A percentile compares a stretch with the other conserved stretches of the same genome.
Evolutionary conservation across 176 grass and related monocot species (phyloP).

Genomic region (Oryza rufipogon): DNA sequence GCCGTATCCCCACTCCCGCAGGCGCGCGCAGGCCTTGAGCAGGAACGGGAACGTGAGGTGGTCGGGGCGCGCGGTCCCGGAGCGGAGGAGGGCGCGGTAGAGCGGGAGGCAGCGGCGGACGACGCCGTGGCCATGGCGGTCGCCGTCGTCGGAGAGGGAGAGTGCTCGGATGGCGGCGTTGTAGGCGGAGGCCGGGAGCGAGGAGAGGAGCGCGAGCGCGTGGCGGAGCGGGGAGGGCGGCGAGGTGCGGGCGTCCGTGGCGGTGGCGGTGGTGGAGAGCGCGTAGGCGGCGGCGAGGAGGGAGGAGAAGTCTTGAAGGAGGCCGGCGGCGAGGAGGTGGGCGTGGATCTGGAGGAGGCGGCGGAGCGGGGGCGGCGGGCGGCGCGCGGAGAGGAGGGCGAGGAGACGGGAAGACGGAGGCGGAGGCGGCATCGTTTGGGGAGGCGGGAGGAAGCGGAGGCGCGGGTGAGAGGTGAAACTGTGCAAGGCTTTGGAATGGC

Average conservation of each 20-base stretch:
- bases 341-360: not conserved
- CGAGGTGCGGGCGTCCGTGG: not conserved
- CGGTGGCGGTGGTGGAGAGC: not conserved
- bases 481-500: too few relatives aligned
- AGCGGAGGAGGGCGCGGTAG: conserved; percentile 42
- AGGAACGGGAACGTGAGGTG: conserved; percentile 69
- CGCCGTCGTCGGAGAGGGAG: not conserved
- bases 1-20: conserved; percentile 31
- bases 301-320: not conserved
- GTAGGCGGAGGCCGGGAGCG: conserved; percentile 33
- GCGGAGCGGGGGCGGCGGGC: too few relatives aligned
- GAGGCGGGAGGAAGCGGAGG: too few relatives aligned
- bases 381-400: too few relatives aligned
- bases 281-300: conserved; percentile 29
- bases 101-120: conserved; percentile 26
- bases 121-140: not conserved
- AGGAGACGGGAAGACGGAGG: too few relatives aligned
- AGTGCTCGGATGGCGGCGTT: conserved; percentile 32
- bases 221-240: conserved; percentile 37
- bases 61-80: conserved; percentile 42
- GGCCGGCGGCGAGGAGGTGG: conserved; percentile 24
- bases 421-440: too few relatives aligned
- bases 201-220: conserved; percentile 44
- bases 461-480: too few relatives aligned
- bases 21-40: conserved; percentile 65